Conservation (phyloP, 2,329 filamentous ascomycete genomes). For the Bipolaris gigantea region DNA sequence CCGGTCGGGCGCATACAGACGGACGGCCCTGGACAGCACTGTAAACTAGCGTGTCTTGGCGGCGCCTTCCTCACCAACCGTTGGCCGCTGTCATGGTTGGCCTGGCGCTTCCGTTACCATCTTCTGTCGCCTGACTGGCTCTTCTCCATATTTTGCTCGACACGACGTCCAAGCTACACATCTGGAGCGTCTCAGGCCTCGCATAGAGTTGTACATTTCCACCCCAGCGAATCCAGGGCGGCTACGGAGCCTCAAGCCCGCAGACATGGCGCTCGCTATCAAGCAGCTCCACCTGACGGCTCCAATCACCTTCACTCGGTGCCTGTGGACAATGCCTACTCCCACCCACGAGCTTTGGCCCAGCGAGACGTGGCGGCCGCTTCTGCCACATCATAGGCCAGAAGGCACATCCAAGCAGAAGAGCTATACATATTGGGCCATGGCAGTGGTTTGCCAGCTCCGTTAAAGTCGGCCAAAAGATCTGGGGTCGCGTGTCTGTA, state of each 20-base stretch:
- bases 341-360: constrained; percentile 28
- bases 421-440: constrained; percentile 32
- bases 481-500: constrained; percentile 32
- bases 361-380: constrained; percentile 30
- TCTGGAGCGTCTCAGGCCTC: constrained; percentile 43
- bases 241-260: constrained; percentile 38
- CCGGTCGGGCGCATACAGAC: constrained; percentile 15
- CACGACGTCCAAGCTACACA: constrained; percentile 34
- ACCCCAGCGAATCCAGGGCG: constrained; percentile 43
- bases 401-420: constrained; percentile 17
- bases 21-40: not conserved
- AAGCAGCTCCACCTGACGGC: constrained; percentile 26
- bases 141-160: constrained; percentile 26
- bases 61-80: constrained; percentile 17
- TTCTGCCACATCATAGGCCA: constrained; percentile 31
- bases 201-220: constrained; percentile 39
- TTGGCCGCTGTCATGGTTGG: constrained; percentile 24
- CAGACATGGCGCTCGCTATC: constrained; percentile 38
- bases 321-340: constrained; percentile 29
- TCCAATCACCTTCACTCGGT: constrained; percentile 39
- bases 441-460: constrained; percentile 25
- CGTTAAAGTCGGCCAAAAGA: constrained; percentile 23
- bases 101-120: constrained; percentile 28
- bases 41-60: constrained; percentile 13
- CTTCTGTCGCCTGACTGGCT: constrained; percentile 34